phyloP scores from a whole-genome alignment of 306 rosid genomes.

The Malus orientalis region DNA sequence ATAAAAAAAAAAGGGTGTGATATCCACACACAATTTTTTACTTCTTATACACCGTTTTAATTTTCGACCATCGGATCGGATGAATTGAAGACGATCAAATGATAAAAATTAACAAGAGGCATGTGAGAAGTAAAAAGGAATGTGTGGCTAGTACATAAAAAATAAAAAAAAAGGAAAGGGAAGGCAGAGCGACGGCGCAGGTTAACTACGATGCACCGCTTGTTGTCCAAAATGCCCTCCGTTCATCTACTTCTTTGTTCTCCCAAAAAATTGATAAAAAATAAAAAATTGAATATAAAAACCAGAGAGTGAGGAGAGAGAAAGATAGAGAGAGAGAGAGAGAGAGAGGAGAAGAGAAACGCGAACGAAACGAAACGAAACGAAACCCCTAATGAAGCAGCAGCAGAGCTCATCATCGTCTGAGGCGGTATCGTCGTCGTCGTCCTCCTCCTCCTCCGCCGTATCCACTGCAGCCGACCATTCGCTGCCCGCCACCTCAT shows the following conservation, averaged over 20 bases:
- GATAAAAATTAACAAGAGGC: too few species aligned
- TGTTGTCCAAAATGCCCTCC: constrained; percentile 34
- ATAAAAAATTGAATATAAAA: not conserved
- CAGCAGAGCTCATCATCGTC: constrained; percentile 19
- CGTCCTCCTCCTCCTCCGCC: constrained; percentile 25
- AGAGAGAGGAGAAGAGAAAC: not conserved
- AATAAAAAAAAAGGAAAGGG: not conserved
- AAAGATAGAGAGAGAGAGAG: not conserved
- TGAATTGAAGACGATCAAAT: too few species aligned
- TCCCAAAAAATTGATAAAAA: not conserved
- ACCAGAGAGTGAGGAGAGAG: not conserved
- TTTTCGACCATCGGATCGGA: too few species aligned
- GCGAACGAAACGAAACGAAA: not conserved
- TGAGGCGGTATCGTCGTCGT: constrained; percentile 83
- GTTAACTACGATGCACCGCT: constrained; percentile 32
- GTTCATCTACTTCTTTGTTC: not conserved
- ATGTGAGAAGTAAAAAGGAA: too few species aligned
- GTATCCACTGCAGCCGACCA: constrained; percentile 44
- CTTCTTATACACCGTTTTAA: too few species aligned
- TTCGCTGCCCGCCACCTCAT: constrained; percentile 45
- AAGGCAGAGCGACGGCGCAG: constrained; percentile 20
- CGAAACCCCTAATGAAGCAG: constrained; percentile 59
- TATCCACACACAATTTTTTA: too few species aligned
- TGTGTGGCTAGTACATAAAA: not conserved
- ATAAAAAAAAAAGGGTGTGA: not conserved